Base-by-base conservation (phyloP, 2,329 filamentous ascomycete genomes). In the Cladophialophora chaetospira region DNA sequence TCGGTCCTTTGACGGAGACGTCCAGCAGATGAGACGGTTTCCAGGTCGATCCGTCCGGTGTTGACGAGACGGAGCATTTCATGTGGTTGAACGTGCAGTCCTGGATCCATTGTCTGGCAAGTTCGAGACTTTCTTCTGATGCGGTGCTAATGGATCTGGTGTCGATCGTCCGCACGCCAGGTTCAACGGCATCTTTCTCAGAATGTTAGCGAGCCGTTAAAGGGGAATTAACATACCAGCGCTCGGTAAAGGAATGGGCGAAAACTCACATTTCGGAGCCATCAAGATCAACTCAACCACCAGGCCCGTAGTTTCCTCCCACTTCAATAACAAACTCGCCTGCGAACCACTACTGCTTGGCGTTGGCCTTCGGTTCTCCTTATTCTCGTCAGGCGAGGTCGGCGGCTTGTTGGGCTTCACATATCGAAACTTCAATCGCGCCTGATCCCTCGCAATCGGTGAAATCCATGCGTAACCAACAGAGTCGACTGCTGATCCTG, bases 81-180 rank as follows among this genome's bases (percentile, higher is more conserved):
- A 66, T 66, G 38, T 66, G 64, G 50, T 65, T 63, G 57, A 65
- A 66, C 1, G 60, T 61, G 49, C 64, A 66, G 42, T 66, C 64
- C 43, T 64, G 57, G 33, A 65, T 62, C 64, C 63, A 66, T 38
- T 64, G 59, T 35, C 49, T 58, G 23, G 64, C 64, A 17, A 66
- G 54, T 17, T 63, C 62, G 36, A 66, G 58, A 21, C 59, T 63
- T 51, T 65, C 63, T 25, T 55, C 49, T 4, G 61, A 64, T 17
- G 54, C 62, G 13, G 63, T 66, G 26, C 54, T 64, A 23, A 59
- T 57, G 3, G 63, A 61, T 40, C 35, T 31, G 8, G 55, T 21
- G 59, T 62, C 54, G 33, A 65, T 64, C 5, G 56, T 64, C 15
- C 64, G 55, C 3, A 66, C 64, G 11, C 63, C 63, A 3, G 63